Conservation (phyloP, 179 eudicot genomes). For the Actinidia chinensis region DNA sequence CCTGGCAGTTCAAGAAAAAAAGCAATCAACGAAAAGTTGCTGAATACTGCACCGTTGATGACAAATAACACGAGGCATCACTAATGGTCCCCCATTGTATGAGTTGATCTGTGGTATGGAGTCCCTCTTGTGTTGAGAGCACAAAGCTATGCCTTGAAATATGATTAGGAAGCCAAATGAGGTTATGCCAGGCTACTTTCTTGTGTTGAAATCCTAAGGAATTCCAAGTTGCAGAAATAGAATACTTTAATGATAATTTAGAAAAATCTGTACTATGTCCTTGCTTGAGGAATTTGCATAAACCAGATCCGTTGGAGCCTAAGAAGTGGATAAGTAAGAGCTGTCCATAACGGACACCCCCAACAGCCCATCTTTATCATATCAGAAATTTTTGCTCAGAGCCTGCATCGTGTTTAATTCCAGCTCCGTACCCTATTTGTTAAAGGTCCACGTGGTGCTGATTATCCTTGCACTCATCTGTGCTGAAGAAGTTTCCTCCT, state of each 20-base stretch:
- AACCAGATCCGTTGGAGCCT: background rate
- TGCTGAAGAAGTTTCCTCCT: background rate
- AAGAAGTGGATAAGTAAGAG: background rate
- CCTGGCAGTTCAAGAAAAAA: background rate
- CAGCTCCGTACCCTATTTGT: background rate
- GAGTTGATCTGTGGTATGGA: background rate
- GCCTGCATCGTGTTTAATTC: background rate
- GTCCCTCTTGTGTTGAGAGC: background rate
- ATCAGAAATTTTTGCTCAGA: background rate
- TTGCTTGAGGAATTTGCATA: background rate
- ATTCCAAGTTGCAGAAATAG: background rate
- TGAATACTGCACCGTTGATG: background rate
- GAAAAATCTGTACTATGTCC: background rate
- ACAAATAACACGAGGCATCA: background rate
- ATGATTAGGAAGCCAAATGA: background rate
- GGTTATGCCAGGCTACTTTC: background rate
- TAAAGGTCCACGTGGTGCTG: background rate
- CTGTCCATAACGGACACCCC: background rate
- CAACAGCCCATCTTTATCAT: background rate
- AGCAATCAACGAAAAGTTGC: background rate
- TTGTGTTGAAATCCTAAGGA: background rate
- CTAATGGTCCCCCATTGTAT: background rate
- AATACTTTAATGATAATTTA: background rate
- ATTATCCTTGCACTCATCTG: background rate
- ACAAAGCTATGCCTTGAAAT: background rate